These are phyloP conservation scores for Brettanomyces custersianus DNA, from an alignment of 805 yeast genomes.

Conservation along the genomic window DNA sequence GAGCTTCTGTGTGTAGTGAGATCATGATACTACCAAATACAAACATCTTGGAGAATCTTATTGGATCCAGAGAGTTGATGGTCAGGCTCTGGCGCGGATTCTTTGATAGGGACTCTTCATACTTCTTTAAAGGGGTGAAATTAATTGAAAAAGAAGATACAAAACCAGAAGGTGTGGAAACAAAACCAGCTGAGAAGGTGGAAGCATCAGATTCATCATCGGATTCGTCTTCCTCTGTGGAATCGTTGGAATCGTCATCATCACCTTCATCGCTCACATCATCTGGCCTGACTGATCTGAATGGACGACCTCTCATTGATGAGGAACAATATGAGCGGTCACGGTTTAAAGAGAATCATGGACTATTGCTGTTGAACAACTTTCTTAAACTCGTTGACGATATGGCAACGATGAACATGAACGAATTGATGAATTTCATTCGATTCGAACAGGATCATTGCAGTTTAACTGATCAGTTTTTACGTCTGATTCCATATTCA, in stretches of 20 bases:
- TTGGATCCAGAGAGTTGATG: conserved; percentile 15
- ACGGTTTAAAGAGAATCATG: conserved; percentile 18
- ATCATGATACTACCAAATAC: conserved; percentile 18
- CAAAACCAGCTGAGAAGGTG: neutral
- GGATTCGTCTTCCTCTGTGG: no score
- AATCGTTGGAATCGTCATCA: no score
- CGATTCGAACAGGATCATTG: conserved; percentile 29
- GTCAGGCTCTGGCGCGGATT: conserved; percentile 26
- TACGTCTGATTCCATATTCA: conserved; percentile 67
- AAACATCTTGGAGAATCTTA: conserved; percentile 14
- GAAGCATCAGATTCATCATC: no score
- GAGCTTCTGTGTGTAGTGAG: conserved; percentile 23
- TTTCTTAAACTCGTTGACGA: conserved; percentile 85
- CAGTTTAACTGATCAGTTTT: conserved; percentile 61
- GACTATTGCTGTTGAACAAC: conserved; percentile 21
- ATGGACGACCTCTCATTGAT: neutral
- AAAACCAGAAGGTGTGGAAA: conserved; percentile 2
- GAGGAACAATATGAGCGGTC: conserved; percentile 3
- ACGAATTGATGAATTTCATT: conserved; percentile 65
- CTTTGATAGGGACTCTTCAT: conserved; percentile 17
- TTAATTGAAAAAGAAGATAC: neutral
- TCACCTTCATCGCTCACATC: no score
- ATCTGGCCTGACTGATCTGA: neutral
- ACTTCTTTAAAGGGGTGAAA: conserved; percentile 8
- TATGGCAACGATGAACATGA: conserved; percentile 71